Evolutionary conservation across 495 filamentous ascomycete genomes (phyloP).

Genomic region (Penicillium cinerascens): DNA sequence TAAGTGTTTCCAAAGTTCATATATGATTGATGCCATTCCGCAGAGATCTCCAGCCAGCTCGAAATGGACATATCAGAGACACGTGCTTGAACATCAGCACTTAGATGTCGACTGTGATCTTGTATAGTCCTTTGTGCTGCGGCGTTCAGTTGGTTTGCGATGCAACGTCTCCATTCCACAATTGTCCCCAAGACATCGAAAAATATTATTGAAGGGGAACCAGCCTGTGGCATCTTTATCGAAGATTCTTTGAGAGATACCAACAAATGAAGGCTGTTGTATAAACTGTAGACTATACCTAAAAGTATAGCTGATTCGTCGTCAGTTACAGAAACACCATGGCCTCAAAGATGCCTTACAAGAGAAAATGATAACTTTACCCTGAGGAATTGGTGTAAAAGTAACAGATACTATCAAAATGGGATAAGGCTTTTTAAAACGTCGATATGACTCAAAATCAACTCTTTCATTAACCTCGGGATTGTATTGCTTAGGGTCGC

Average conservation of each 20-base stretch:
- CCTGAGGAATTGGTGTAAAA: background rate
- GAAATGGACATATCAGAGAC: constrained; percentile 10
- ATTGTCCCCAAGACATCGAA: constrained; percentile 21
- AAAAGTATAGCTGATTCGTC: background rate
- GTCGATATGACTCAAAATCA: background rate
- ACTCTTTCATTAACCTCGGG: constrained; percentile 4
- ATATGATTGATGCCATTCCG: constrained; percentile 18
- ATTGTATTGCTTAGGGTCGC: constrained; percentile 1
- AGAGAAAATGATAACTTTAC: background rate
- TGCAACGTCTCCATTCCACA: constrained; percentile 21
- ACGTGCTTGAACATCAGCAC: constrained; percentile 6
- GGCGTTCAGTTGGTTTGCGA: constrained; percentile 14
- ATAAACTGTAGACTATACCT: background rate
- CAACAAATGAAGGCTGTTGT: background rate
- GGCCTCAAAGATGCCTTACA: background rate
- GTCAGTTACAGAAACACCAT: background rate
- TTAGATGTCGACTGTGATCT: constrained; percentile 5
- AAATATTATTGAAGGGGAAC: constrained; percentile 11
- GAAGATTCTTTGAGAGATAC: background rate
- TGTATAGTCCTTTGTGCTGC: constrained; percentile 10
- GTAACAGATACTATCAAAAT: background rate
- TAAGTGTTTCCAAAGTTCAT: constrained; percentile 20
- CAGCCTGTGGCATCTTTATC: constrained; percentile 6
- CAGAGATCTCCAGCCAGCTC: constrained; percentile 10
- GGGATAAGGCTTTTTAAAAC: constrained; percentile 1